Base-by-base conservation (phyloP, 352 stramenopile species). In the Phytophthora meadii region DNA sequence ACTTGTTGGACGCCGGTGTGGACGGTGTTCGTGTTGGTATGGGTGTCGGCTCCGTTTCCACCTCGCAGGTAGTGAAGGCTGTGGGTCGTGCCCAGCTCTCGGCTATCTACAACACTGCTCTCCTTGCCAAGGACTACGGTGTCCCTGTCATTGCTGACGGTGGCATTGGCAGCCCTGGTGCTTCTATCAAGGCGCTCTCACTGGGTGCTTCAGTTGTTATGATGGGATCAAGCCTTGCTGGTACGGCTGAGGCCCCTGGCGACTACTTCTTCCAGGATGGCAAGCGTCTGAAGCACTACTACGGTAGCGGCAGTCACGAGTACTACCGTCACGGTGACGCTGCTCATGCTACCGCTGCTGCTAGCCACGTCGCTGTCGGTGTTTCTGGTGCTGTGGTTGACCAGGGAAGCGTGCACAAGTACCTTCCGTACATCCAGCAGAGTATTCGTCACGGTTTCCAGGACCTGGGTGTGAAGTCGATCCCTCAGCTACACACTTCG, bases 251-350 rank as follows among this genome's bases (percentile, higher is more conserved):
- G 77, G 92, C 97, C 22, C 98, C 98, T 4, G 98, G 98, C 27
- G 95, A 99, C 72, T 99, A 99, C 79, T 99, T 99, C 73, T 99
- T 99, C 72, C 96, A 99, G 84, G 97, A 99, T 70, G 98, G 97
- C 34, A 94, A 99, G 65, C 94, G 98, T 40, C 84, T 99, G 25
- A 99, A 99, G 84, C 89, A 97, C 51, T 99, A 99, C 89, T 91
- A 97, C 67, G 98, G 98, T 54, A 99, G 99, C 90, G 96, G 97
- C 30, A 98, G 90, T 68, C 83, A 99, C 59, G 97, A 99, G 78
- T 98, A 72, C 47, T 74, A 74, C 60, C 65, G 65, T 17, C 65
- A 77, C 45, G 53, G 63, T 3, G 50, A 71, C 40, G 93, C 45
- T 97, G 84, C 81, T 15, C 93, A 98, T 72, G 93, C 88, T 39